Base-by-base conservation (phyloP, 768 basidiomycete species). In the Lenzites betulinus region DNA sequence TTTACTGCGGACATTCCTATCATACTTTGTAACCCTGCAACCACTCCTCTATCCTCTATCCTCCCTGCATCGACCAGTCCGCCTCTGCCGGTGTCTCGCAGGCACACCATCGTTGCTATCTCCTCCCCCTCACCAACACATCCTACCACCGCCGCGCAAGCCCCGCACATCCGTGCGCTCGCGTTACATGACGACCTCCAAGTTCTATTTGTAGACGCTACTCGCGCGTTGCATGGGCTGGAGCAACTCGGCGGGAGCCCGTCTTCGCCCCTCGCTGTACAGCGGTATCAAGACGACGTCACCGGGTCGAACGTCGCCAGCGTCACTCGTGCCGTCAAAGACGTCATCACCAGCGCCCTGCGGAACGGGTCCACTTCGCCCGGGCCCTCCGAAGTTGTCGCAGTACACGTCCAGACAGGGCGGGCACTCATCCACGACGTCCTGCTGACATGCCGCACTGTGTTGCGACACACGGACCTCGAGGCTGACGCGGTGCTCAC, bases 211-310 rank as follows among this genome's bases (percentile, higher is more conserved):
- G 75, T 82, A 16, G 87, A 92, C 65, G 86, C 88, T 4, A 64
- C 70, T 44, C 84, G 84, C 38, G 89, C 89, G 0, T 59, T 86
- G 12, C 69, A 71, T 1, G 89, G 86, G 2, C 75, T 88, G 7
- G 73, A 73, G 33, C 64, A 75, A 25, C 73, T 92, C 35, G 79
- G 76, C 60, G 65, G 76, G 9, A 73, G 82, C 43, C 76, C 81
- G 0, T 72, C 71, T 4, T 83, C 83, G 1, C 62, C 82, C 15
- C 65, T 76, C 2, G 78, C 82, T 33, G 78, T 92, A 15, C 85
- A 90, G 60, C 77, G 75, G 59, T 92, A 85, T 71, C 88, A 90
- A 67, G 80, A 84, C 61, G 80, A 84, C 9, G 85, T 82, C 58
- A 68, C 82, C 23, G 81, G 76, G 7, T 92, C 90, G 20, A 76